These are phyloP conservation scores for Flaveria floridana DNA, from an alignment of 140 eudicot genomes.

Conservation along the genomic window DNA sequence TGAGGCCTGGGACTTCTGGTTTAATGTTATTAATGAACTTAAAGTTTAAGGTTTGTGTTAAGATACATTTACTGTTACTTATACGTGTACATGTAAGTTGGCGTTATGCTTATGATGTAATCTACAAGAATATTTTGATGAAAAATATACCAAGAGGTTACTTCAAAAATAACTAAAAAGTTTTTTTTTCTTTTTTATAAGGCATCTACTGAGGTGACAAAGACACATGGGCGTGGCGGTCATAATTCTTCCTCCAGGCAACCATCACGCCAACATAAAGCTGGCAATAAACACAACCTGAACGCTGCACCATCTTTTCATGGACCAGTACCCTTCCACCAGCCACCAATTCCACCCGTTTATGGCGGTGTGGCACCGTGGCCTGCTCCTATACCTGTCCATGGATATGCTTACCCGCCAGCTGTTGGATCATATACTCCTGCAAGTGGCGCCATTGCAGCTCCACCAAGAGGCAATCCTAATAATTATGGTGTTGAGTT, in stretches of 20 bases:
- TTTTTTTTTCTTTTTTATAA: slow-evolving; percentile 26
- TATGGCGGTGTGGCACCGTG: slow-evolving; percentile 59
- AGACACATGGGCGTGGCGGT: slow-evolving; percentile 54
- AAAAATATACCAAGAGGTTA: not conserved
- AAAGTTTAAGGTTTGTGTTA: too few species aligned
- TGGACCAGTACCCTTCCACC: slow-evolving; percentile 57
- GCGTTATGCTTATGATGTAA: not conserved
- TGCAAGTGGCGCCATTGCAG: slow-evolving; percentile 41
- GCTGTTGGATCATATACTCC: slow-evolving; percentile 50
- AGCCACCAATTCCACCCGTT: slow-evolving; percentile 53
- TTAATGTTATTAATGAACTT: not conserved
- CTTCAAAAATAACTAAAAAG: not conserved
- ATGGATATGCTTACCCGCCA: slow-evolving; percentile 61
- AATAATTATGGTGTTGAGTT: slow-evolving; percentile 40
- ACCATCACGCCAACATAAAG: slow-evolving; percentile 51
- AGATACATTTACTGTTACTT: too few species aligned
- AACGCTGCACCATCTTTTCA: slow-evolving; percentile 51
- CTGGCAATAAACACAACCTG: slow-evolving; percentile 51
- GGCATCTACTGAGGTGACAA: slow-evolving; percentile 55
- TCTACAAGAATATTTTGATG: not conserved
- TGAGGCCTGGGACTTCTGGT: not conserved
- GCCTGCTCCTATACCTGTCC: slow-evolving; percentile 52
- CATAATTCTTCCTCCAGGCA: slow-evolving; percentile 47
- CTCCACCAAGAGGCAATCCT: slow-evolving; percentile 52
- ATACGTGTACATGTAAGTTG: too few species aligned